Percentiles rank a stretch among this genome's conserved stretches.
Evolutionary conservation across 495 filamentous ascomycete genomes (phyloP).

Genomic region (Tuber indicum): DNA sequence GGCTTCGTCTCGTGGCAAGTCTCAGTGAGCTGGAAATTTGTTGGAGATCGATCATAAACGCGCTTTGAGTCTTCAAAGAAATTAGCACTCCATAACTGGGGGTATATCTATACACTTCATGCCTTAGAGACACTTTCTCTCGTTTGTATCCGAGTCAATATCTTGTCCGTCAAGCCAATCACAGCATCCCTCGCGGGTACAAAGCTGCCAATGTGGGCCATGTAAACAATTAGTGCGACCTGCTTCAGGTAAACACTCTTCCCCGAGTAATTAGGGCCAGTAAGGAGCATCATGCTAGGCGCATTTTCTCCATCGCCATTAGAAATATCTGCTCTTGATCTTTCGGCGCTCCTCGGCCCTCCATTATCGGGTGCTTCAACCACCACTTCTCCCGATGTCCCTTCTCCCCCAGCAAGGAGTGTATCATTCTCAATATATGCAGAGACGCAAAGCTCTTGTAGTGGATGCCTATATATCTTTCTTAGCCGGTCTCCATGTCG

Average conservation of each 20-base stretch:
- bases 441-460: constrained; percentile 82
- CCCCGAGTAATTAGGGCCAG: constrained; percentile 92
- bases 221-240: constrained; percentile 84
- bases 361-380: constrained; percentile 23
- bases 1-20: constrained; percentile 66
- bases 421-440: constrained; percentile 84
- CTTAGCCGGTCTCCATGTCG: constrained; percentile 3
- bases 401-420: constrained; percentile 58
- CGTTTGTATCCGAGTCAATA: constrained; percentile 80
- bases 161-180: constrained; percentile 87
- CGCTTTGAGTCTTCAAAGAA: constrained; percentile 62
- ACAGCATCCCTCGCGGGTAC: constrained; percentile 72
- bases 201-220: constrained; percentile 89
- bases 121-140: constrained; percentile 75
- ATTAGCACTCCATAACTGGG: neutral
- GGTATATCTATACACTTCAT: constrained; percentile 6
- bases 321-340: neutral
- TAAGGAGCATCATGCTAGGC: constrained; percentile 76
- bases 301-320: constrained; percentile 25
- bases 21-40: constrained; percentile 74
- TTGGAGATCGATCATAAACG: constrained; percentile 88
- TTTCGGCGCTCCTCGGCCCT: neutral
- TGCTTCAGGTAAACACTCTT: constrained; percentile 97
- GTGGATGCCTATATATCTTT: constrained; percentile 55
- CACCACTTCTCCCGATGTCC: constrained; percentile 25